Percentiles rank a stretch among this genome's conserved stretches.
Conservation (phyloP, 129 eudicot species). For the Logfia minima region DNA sequence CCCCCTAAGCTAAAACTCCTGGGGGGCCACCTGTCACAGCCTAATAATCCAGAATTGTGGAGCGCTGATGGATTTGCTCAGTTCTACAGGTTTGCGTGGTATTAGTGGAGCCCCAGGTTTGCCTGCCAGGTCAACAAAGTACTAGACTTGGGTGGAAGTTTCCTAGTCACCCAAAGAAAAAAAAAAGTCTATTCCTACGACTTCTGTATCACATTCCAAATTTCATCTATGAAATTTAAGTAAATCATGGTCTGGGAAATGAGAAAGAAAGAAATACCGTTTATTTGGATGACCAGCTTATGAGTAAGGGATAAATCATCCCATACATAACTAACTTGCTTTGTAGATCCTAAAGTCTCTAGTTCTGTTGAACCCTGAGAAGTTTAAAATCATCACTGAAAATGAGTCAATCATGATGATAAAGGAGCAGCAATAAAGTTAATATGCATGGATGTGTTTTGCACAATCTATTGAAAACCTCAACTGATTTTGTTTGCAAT, state of each 20-base stretch:
- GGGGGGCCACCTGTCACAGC: too few species aligned
- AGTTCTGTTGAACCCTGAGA: slow-evolving; percentile 74
- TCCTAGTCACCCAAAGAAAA: too few species aligned
- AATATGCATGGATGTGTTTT: not conserved
- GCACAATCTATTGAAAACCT: not conserved
- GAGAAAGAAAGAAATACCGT: slow-evolving; percentile 47
- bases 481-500: too few species aligned
- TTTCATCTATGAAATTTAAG: not conserved
- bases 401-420: not conserved
- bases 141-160: too few species aligned
- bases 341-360: slow-evolving; percentile 68
- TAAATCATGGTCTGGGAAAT: not conserved
- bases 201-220: not conserved
- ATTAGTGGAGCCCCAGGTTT: too few species aligned
- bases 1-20: too few species aligned
- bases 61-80: too few species aligned
- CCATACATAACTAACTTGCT: slow-evolving; percentile 79
- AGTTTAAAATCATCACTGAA: slow-evolving; percentile 15
- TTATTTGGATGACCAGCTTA: slow-evolving; percentile 78
- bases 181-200: too few species aligned
- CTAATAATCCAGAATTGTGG: too few species aligned
- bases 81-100: too few species aligned
- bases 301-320: slow-evolving; percentile 88
- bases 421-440: slow-evolving; percentile 14
- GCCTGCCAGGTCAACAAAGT: too few species aligned